A percentile compares a stretch with the other conserved stretches of the same genome.
These are phyloP conservation scores for Tillandsia leiboldiana DNA, from an alignment of 176 grass and related monocot genomes.

Conservation along the genomic window DNA sequence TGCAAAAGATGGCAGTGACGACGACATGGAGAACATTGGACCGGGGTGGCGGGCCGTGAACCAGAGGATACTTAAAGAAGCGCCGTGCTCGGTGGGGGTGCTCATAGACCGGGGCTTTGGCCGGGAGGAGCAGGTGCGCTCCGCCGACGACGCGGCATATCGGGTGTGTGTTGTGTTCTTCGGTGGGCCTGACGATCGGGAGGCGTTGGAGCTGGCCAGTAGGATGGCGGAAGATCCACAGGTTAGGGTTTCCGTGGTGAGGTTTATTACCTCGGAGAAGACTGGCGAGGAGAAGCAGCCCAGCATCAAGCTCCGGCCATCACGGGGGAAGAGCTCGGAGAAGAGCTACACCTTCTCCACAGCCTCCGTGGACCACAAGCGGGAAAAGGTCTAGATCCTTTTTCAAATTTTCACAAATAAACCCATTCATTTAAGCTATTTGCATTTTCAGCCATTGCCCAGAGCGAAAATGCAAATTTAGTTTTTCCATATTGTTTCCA, in stretches of 20 bases:
- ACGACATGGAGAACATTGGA: slow-evolving; percentile 41
- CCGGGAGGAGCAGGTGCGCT: slow-evolving; percentile 60
- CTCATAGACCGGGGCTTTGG: slow-evolving; percentile 68
- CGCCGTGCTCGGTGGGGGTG: slow-evolving; percentile 69
- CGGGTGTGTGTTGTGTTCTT: slow-evolving; percentile 78
- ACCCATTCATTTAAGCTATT: too few species aligned
- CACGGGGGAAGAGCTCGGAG: slow-evolving; percentile 45
- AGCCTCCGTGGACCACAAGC: slow-evolving; percentile 33
- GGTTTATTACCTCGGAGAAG: slow-evolving; percentile 31
- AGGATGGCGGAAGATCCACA: slow-evolving; percentile 82
- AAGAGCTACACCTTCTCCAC: slow-evolving; percentile 79
- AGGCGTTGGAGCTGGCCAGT: slow-evolving; percentile 52
- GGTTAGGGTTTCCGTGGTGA: slow-evolving; percentile 42
- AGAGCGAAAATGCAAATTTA: too few species aligned
- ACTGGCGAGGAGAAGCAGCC: slow-evolving; percentile 19
- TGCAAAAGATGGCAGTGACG: slow-evolving; percentile 1
- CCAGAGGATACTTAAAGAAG: slow-evolving; percentile 46
- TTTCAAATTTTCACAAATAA: not conserved
- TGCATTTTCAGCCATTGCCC: too few species aligned
- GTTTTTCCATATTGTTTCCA: too few species aligned
- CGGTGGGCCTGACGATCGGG: slow-evolving; percentile 67
- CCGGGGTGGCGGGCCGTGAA: slow-evolving; percentile 63
- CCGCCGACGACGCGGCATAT: slow-evolving; percentile 37
- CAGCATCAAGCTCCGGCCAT: slow-evolving; percentile 45
- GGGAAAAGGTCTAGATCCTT: slow-evolving; percentile 39